Conservation (phyloP, 2,329 filamentous ascomycete genomes). For the Colletotrichum magnum region DNA sequence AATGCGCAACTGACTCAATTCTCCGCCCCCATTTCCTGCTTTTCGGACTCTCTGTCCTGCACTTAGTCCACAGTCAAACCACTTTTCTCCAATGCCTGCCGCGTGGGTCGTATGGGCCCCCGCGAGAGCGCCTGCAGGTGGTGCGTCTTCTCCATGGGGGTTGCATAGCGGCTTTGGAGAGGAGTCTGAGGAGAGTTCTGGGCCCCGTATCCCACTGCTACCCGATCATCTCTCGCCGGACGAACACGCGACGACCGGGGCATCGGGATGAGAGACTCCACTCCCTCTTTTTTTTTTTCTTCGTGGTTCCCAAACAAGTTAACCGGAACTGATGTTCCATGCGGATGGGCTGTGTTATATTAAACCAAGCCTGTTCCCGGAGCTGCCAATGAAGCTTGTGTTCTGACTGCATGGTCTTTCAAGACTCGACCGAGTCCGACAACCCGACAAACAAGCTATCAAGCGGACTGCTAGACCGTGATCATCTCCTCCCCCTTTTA, state of each 20-base stretch:
- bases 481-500: not conserved
- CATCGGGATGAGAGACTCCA: conserved; percentile 27
- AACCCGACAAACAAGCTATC: conserved; percentile 9
- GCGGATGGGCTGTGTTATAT: conserved; percentile 15
- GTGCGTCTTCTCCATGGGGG: conserved; percentile 38
- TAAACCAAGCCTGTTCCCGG: conserved; percentile 6
- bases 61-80: not conserved
- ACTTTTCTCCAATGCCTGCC: conserved; percentile 16
- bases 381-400: not conserved
- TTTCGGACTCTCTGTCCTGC: not conserved
- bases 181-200: conserved; percentile 16
- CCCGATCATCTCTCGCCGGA: conserved; percentile 19
- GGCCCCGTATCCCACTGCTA: conserved; percentile 10
- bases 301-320: not conserved
- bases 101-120: conserved; percentile 37
- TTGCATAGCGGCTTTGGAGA: conserved; percentile 1
- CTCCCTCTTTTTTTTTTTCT: conserved; percentile 22
- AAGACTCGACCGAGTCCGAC: conserved; percentile 27
- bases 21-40: conserved; percentile 22
- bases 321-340: not conserved
- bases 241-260: conserved; percentile 33
- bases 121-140: conserved; percentile 16
- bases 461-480: not conserved
- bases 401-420: not conserved
- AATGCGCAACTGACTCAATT: conserved; percentile 35